Conservation (phyloP, 805 yeast genomes). For the Pichia occidentalis region DNA sequence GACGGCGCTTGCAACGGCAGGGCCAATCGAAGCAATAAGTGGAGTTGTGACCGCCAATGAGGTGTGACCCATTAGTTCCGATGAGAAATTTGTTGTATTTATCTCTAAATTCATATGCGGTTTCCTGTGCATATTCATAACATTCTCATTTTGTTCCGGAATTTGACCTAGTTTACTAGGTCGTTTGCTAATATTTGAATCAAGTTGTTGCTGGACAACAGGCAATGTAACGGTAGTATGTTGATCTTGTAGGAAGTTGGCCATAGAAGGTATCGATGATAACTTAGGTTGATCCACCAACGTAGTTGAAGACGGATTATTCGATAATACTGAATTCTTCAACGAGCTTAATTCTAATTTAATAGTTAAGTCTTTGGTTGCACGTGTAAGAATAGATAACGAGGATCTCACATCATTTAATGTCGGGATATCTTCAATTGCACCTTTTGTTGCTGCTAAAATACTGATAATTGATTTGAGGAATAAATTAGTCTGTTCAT, state of each 20-base stretch:
- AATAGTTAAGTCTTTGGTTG: slow-evolving; percentile 89
- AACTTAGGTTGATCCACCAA: slow-evolving; percentile 30
- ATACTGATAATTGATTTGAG: slow-evolving; percentile 79
- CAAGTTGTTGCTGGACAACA: slow-evolving; percentile 2
- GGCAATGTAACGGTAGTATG: not conserved
- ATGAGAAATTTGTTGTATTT: slow-evolving; percentile 6
- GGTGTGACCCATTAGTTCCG: slow-evolving; percentile 5
- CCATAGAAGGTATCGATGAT: slow-evolving; percentile 32
- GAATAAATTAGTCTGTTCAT: slow-evolving; percentile 81
- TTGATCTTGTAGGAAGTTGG: slow-evolving; percentile 22
- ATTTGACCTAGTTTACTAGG: slow-evolving; percentile 10
- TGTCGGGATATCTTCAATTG: slow-evolving; percentile 75
- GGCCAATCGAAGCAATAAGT: slow-evolving; percentile 31
- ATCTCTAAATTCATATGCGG: slow-evolving; percentile 18
- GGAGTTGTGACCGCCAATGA: slow-evolving; percentile 31
- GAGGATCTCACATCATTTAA: slow-evolving; percentile 74
- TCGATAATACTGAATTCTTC: slow-evolving; percentile 25
- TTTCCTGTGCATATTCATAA: slow-evolving; percentile 19
- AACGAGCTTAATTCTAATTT: slow-evolving; percentile 62
- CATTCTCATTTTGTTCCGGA: slow-evolving; percentile 11
- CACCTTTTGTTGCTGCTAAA: slow-evolving; percentile 72
- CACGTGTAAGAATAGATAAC: slow-evolving; percentile 74
- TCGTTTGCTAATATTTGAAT: not conserved
- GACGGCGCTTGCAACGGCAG: slow-evolving; percentile 30
- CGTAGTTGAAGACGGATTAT: slow-evolving; percentile 15